Base-by-base conservation (phyloP, 2,329 filamentous ascomycete genomes). In the Trichoderma asperellum region DNA sequence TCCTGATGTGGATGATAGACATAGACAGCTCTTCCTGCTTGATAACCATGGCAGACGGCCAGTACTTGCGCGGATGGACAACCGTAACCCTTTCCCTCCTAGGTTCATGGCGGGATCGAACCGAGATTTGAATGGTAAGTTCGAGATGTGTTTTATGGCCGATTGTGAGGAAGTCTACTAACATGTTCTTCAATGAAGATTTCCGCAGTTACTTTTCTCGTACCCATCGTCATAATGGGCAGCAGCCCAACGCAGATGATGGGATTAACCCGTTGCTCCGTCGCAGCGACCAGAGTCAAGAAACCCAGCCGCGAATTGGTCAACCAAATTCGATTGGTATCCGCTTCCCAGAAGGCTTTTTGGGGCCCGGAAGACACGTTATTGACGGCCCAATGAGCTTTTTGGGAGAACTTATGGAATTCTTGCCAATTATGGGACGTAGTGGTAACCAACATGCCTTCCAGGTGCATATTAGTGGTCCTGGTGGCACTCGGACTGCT, bases 181-280 rank as follows among this genome's bases (percentile, higher is more conserved):
- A 57, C 35, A 5, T 70, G 47, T 69, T 70, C 11, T 70, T n/a
- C 21, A 16, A 24, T 18, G 4, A 68, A 81, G 83, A 86, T 69
- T 86, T 86, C 74, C 81, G 83, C 55, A 84, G 79, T 73, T 84
- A 83, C 70, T 83, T 80, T 83, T 80, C 80, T 27, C 79, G 87
- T 73, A 81, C 84, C 71, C 86, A 89, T 74, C 84, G 88, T 68
- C 79, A 85, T 65, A 84, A 84, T 58, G 82, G 81, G 24, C 83
- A 86, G 37, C 81, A 87, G 64, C 85, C 87, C 68, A 84, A 84
- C 34, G 85, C 87, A 40, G 93, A 97, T 72, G 94, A 97, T 77
- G 94, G 93, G 4, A 85, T 89, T 27, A 97, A 98, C 76, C 95
- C 95, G 55, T 84, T 98, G 14, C 87, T 98, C 66, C 91, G 94